Conservation (phyloP, 495 filamentous ascomycete genomes). For the Xylaria castorea region DNA sequence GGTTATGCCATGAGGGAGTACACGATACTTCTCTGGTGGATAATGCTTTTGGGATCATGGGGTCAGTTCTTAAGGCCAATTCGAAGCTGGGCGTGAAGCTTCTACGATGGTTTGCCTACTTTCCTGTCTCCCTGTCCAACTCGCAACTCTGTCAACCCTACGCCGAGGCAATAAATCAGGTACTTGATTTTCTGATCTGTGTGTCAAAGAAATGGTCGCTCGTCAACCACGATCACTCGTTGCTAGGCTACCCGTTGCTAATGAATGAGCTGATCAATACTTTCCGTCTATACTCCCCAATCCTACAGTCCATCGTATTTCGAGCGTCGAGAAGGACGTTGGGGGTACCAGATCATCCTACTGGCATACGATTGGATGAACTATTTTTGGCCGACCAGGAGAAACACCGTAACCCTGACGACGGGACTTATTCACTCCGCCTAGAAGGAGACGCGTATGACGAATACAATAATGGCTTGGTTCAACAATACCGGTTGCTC, state of each 20-base stretch:
- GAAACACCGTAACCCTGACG: conserved; percentile 27
- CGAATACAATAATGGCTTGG: conserved; percentile 27
- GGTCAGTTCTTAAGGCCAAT: conserved; percentile 49
- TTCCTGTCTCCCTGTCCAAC: conserved; percentile 51
- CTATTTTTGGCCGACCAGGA: conserved; percentile 48
- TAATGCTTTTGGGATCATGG: conserved; percentile 48
- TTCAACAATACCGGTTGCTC: conserved; percentile 20
- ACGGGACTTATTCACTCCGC: conserved; percentile 17
- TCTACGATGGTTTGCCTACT: conserved; percentile 59
- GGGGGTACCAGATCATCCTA: conserved; percentile 39
- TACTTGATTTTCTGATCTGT: conserved; percentile 45
- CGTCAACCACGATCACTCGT: conserved; percentile 26
- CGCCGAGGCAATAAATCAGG: conserved; percentile 28
- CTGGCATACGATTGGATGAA: conserved; percentile 42
- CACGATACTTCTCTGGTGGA: conserved; percentile 35
- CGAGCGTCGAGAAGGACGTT: conserved; percentile 54
- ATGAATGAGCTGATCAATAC: conserved; percentile 61
- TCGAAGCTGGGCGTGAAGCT: conserved; percentile 42
- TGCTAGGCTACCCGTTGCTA: conserved; percentile 60
- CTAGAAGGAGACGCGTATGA: conserved; percentile 25
- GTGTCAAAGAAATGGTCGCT: conserved; percentile 39
- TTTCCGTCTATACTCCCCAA: conserved; percentile 61
- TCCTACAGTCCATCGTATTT: conserved; percentile 66
- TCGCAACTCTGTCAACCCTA: conserved; percentile 35
- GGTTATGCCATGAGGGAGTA: conserved; percentile 23